Evolutionary conservation across 495 filamentous ascomycete genomes (phyloP).

Genomic region (Aspergillus taichungensis): DNA sequence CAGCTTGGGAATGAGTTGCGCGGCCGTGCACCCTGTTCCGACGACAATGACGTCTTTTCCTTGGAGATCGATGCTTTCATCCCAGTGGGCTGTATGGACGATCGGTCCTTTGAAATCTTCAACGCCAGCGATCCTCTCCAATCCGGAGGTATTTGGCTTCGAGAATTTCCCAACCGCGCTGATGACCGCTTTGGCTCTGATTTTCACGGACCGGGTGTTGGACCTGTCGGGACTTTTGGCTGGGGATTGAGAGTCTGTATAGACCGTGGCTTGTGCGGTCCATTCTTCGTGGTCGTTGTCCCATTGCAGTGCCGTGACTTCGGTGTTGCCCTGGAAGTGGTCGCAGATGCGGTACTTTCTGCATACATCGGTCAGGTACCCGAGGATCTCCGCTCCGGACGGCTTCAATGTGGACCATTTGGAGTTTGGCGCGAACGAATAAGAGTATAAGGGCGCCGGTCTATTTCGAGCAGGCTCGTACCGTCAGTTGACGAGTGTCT

Average conservation of each 20-base stretch:
- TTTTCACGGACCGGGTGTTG: slow-evolving; percentile 32
- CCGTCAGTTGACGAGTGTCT: no score
- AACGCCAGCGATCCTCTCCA: slow-evolving; percentile 43
- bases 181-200: slow-evolving; percentile 48
- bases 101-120: slow-evolving; percentile 46
- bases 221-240: slow-evolving; percentile 29
- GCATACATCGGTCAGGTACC: slow-evolving; percentile 53
- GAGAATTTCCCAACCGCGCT: slow-evolving; percentile 47
- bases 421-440: slow-evolving; percentile 52
- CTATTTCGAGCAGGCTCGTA: slow-evolving; percentile 15
- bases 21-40: slow-evolving; percentile 52
- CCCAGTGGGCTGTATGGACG: slow-evolving; percentile 53
- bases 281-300: slow-evolving; percentile 45
- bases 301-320: slow-evolving; percentile 40
- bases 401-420: slow-evolving; percentile 51
- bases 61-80: slow-evolving; percentile 31
- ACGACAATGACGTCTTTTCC: slow-evolving; percentile 50
- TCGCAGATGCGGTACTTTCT: slow-evolving; percentile 48
- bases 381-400: slow-evolving; percentile 43
- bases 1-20: slow-evolving; percentile 36
- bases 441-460: slow-evolving; percentile 52
- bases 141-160: slow-evolving; percentile 45
- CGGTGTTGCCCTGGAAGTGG: slow-evolving; percentile 51
- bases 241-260: no score
- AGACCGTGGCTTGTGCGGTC: slow-evolving; percentile 43